These are phyloP conservation scores for Asterophora parasitica DNA, from an alignment of 768 basidiomycete genomes.

Conservation along the genomic window DNA sequence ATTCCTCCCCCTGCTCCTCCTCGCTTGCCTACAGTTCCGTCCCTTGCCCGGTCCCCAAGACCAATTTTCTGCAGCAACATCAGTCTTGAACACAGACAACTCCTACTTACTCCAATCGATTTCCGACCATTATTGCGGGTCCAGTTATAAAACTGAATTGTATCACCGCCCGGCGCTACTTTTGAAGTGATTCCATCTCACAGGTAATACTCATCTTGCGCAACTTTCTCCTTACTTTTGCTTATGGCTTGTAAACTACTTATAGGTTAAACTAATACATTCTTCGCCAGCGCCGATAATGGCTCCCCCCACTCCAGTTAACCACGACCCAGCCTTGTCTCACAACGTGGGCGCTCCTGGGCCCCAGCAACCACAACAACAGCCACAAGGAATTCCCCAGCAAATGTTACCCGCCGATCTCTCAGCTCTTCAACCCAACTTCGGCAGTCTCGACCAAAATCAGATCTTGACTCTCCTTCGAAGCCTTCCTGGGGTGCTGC, in stretches of 20 bases:
- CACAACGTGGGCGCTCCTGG: slow-evolving; percentile 27
- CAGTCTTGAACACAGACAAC: neutral
- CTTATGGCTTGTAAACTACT: too few species aligned
- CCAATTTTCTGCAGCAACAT: neutral
- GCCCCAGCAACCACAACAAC: slow-evolving; percentile 25
- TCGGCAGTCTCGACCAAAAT: slow-evolving; percentile 38
- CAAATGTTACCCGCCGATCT: slow-evolving; percentile 24
- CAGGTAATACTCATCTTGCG: neutral
- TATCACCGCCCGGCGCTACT: neutral
- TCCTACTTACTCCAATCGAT: neutral
- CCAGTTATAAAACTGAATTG: neutral
- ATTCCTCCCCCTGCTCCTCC: slow-evolving; percentile 15
- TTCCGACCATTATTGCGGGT: neutral
- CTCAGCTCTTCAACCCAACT: slow-evolving; percentile 19
- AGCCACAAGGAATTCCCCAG: slow-evolving; percentile 20
- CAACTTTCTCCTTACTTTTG: neutral
- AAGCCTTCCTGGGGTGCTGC: slow-evolving; percentile 48
- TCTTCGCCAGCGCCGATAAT: slow-evolving; percentile 18
- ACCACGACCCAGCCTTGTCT: slow-evolving; percentile 35
- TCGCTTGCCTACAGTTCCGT: neutral
- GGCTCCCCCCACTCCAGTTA: slow-evolving; percentile 32
- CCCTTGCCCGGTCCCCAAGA: slow-evolving; percentile 1
- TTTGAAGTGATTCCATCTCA: neutral
- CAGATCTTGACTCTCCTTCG: slow-evolving; percentile 61
- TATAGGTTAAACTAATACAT: neutral